phyloP scores from a whole-genome alignment of 148 eudicot genomes.

The Diospyros lotus region DNA sequence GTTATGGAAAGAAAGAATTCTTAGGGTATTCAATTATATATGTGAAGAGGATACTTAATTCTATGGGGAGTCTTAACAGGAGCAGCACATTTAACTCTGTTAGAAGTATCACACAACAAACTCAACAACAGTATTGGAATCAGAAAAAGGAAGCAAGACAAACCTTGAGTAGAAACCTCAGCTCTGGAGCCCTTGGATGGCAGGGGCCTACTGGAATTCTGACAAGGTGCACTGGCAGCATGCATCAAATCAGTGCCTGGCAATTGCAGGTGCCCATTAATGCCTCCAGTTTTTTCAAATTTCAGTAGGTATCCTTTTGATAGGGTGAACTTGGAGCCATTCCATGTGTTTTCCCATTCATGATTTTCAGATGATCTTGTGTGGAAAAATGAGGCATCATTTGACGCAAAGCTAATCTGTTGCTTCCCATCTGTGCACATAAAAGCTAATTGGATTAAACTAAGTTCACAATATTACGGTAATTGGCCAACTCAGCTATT shows the following conservation, averaged over 20 bases:
- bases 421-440: conserved; percentile 56
- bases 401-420: conserved; percentile 50
- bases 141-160: conserved; percentile 5
- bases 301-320: conserved; percentile 36
- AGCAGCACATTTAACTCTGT: background rate
- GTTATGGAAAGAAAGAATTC: no score
- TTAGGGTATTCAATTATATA: no score
- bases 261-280: conserved; percentile 35
- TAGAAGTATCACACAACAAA: background rate
- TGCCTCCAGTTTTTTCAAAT: conserved; percentile 32
- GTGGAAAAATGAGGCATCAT: conserved; percentile 42
- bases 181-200: conserved; percentile 43
- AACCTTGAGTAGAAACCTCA: conserved; percentile 59
- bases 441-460: conserved; percentile 7
- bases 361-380: conserved; percentile 31
- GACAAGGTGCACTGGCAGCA: conserved; percentile 28
- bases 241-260: conserved; percentile 34
- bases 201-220: conserved; percentile 36
- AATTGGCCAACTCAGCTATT: background rate
- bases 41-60: no score
- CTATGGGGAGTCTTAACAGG: background rate
- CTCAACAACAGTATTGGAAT: background rate
- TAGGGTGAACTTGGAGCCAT: conserved; percentile 39
- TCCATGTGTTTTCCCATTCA: conserved; percentile 44
- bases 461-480: background rate